Evolutionary conservation across 2,329 filamentous ascomycete species (phyloP), one percentile per base, ranked within the genome.

Genomic region (Chrysoporthe deuterocubensis): DNA sequence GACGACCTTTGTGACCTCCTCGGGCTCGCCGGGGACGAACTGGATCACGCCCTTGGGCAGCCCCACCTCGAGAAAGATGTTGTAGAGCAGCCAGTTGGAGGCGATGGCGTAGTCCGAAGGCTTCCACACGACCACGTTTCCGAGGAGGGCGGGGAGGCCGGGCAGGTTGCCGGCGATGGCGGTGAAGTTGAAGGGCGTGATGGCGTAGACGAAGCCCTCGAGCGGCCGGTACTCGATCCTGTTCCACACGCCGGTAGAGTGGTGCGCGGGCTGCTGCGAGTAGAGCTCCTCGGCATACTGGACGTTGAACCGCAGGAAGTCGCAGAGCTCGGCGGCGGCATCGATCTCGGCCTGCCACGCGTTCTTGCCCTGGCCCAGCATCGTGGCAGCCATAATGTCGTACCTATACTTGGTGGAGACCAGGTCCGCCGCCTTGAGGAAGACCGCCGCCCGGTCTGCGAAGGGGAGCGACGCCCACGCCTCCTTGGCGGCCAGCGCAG

Each of bases 291-390:
- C 91, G 40, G 95, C 95, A 76, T 96, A 97, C 78, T 94, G 89
- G 64, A 97, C 95, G 76, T 96, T 96, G 84, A 97, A 97, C 76
- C 94, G 89, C 77, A 98, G 83, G 81, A 98, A 98, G 78, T 99
- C 95, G 73, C 89, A 91, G 74, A 97, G 82, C 84, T 99, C 96
- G 9, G 95, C 95, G 21, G 95, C 95, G 50, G 94, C 87, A 79
- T 98, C 95, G 71, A 98, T 98, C 85, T 99, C 95, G n/a, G 96
- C 95, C 81, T 99, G 95, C 94, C 94, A 98, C 60, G 93, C 93
- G 79, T 97, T 98, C 88, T 98, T 98, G 75, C 96, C 95, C 81
- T 99, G 95, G 70, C 95, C 96, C 43, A 97, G 84, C 89, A 98
- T 97, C 16, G 96, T 97, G 57, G 93, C 89, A 8, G 96, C 95